These are phyloP conservation scores for Ogataea hybrid DNA, from an alignment of 1,139 yeast species.

Conservation along the genomic window DNA sequence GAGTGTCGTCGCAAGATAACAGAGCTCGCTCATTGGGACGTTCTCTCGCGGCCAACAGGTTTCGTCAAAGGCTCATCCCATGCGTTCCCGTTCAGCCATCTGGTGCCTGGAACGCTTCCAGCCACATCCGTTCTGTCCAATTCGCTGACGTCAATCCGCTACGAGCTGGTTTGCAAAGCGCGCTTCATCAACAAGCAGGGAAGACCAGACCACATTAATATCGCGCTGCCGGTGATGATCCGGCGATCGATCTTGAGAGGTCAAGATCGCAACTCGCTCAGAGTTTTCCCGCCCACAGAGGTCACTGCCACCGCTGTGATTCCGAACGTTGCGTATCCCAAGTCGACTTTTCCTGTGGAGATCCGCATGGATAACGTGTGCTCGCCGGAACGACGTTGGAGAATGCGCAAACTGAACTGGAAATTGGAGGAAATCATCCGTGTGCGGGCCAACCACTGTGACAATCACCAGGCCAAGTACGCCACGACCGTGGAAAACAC, in stretches of 20 bases:
- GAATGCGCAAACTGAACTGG: conserved; percentile 89
- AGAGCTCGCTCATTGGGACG: conserved; percentile 86
- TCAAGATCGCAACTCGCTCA: conserved; percentile 78
- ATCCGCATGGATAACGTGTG: conserved; percentile 78
- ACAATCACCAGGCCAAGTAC: conserved; percentile 49
- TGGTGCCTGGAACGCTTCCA: conserved; percentile 88
- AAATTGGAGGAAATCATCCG: conserved; percentile 80
- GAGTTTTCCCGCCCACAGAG: conserved; percentile 95
- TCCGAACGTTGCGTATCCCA: conserved; percentile 88
- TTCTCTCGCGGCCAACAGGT: conserved; percentile 54
- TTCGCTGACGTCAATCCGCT: conserved; percentile 57
- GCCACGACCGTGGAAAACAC: conserved; percentile 46
- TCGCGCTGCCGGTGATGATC: conserved; percentile 69
- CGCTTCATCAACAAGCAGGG: conserved; percentile 24
- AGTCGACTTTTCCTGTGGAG: conserved; percentile 80
- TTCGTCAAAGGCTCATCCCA: conserved; percentile 63
- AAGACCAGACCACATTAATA: conserved; percentile 35
- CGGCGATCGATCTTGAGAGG: conserved; percentile 78
- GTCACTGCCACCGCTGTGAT: conserved; percentile 82
- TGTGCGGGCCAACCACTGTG: conserved; percentile 58
- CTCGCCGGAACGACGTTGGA: conserved; percentile 67
- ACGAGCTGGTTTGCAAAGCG: conserved; percentile 70
- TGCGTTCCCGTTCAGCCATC: conserved; percentile 91
- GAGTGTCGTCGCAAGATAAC: conserved; percentile 54
- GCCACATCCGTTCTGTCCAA: conserved; percentile 66